Evolutionary conservation across 441 rosid genomes (phyloP), one percentile per base, ranked within the genome.

Genomic region (Erysimum cheiri): DNA sequence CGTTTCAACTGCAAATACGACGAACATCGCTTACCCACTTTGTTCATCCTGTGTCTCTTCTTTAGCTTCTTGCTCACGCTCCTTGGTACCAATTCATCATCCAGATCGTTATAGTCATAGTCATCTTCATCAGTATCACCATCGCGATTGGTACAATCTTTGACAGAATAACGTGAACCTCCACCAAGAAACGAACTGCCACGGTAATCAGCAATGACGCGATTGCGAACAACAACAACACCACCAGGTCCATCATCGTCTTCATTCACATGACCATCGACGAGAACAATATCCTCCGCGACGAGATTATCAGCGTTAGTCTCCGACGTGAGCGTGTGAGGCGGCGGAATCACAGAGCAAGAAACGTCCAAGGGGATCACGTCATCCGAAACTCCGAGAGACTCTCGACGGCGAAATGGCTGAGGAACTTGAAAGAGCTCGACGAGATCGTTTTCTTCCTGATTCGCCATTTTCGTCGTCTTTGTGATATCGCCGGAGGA

Each of bases 21-120:
- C n/a, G 12, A 53, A 22, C 24, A 22, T 48, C 36, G 36, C 48
- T 39, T 28, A n/a, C 22, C 60, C 26, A 11, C 1, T 43, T 49
- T 70, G 50, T 32, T 48, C 8, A 49, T 1, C 41, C 49, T 60
- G 4, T 28, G n/a, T n/a, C n/a, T n/a, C 37, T 9, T 60, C 49
- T 52, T 52, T 3, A 70, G 9, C 67, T 60, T 60, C 40, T 32
- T 43, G n/a, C 71, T 67, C 19, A 48, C 39, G 60, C 3, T 47
- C n/a, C n/a, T 28, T 19, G 49, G 49, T 3, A 48, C 33, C 17
- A 70, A 7, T 32, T 60, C 60, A 36, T 60, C 74, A 49, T 70
- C 66, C 0, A 36, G 50, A 35, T 58, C 29, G 6, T 41, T 13
- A 36, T 6, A 13, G 17, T 52, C 40, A 12, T 29, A 10, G 13